phyloP scores from a whole-genome alignment of 2,329 filamentous ascomycete species.

The Phyllosticta capitalensis region DNA sequence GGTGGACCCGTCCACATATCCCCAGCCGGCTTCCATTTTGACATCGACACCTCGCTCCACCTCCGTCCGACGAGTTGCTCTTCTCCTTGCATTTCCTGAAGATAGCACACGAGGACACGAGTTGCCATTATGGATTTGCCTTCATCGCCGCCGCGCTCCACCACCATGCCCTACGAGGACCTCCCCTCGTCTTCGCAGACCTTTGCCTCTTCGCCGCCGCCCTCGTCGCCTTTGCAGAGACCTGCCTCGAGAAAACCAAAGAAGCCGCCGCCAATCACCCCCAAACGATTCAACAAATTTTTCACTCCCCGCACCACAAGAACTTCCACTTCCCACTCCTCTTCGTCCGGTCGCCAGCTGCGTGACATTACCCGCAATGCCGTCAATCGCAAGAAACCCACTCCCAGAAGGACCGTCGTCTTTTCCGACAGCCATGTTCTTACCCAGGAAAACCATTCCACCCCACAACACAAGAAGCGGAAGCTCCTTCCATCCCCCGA shows the following conservation, averaged over 20 bases:
- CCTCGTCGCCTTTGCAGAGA: constrained; percentile 19
- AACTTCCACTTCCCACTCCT: constrained; percentile 11
- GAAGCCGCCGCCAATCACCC: constrained; percentile 41
- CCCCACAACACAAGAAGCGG: constrained; percentile 26
- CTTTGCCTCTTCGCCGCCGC: constrained; percentile 24
- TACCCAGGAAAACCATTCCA: constrained; percentile 19
- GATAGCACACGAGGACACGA: background rate
- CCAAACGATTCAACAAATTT: constrained; percentile 42
- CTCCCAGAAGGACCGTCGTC: constrained; percentile 30
- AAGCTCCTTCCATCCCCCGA: constrained; percentile 32
- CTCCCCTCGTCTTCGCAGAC: constrained; percentile 6
- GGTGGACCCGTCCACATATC: constrained; percentile 6
- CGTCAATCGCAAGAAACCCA: constrained; percentile 29
- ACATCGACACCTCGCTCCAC: constrained; percentile 1
- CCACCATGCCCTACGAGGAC: constrained; percentile 4
- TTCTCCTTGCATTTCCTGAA: constrained; percentile 9
- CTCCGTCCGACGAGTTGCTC: background rate
- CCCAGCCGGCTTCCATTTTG: background rate
- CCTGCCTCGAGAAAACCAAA: constrained; percentile 27
- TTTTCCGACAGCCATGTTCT: constrained; percentile 24
- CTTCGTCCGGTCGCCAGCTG: constrained; percentile 36
- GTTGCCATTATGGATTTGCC: constrained; percentile 2
- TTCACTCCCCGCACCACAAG: constrained; percentile 34
- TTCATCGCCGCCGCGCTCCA: background rate
- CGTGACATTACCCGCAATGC: constrained; percentile 41